A percentile compares a stretch with the other conserved stretches of the same genome.
Conservation (phyloP, 768 basidiomycete genomes). For the Vararia minispora region DNA sequence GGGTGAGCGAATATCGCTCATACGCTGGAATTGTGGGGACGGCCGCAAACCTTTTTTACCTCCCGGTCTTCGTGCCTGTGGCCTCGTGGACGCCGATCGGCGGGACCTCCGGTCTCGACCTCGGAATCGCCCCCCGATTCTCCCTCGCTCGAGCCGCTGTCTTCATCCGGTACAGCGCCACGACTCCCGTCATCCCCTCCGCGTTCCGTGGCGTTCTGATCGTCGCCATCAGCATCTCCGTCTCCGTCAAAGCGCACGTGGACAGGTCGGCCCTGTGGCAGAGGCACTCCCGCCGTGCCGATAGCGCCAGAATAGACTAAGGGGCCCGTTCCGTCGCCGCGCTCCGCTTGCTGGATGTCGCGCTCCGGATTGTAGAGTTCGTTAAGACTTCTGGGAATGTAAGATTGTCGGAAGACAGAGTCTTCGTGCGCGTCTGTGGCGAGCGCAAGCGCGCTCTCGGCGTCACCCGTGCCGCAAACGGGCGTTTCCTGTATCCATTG, state of each 20-base stretch:
- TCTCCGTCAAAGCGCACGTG: constrained; percentile 15
- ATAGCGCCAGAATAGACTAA: constrained; percentile 86
- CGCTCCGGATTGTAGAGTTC: constrained; percentile 94
- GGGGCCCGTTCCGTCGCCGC: constrained; percentile 62
- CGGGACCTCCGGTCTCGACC: constrained; percentile 21
- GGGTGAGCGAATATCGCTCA: constrained; percentile 2
- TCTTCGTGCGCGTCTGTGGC: constrained; percentile 54
- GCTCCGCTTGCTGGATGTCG: constrained; percentile 65
- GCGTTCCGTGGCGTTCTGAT: constrained; percentile 15
- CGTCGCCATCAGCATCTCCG: constrained; percentile 16
- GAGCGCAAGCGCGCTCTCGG: not conserved
- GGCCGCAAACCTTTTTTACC: constrained; percentile 61
- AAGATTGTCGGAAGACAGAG: constrained; percentile 78
- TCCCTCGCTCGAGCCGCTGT: constrained; percentile 26
- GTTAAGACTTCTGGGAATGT: constrained; percentile 86
- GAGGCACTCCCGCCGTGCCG: constrained; percentile 47
- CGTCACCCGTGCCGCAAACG: not conserved
- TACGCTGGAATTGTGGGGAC: no score
- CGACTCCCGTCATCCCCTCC: constrained; percentile 18
- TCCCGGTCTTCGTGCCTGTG: constrained; percentile 91
- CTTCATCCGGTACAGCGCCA: no score
- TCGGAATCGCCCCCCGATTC: constrained; percentile 24
- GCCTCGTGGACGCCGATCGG: constrained; percentile 60
- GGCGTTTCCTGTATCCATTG: not conserved
- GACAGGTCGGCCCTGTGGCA: not conserved